These are phyloP conservation scores for Chloranthus sessilifolius DNA, from an alignment of 164 flowering plant species.

Conservation along the genomic window DNA sequence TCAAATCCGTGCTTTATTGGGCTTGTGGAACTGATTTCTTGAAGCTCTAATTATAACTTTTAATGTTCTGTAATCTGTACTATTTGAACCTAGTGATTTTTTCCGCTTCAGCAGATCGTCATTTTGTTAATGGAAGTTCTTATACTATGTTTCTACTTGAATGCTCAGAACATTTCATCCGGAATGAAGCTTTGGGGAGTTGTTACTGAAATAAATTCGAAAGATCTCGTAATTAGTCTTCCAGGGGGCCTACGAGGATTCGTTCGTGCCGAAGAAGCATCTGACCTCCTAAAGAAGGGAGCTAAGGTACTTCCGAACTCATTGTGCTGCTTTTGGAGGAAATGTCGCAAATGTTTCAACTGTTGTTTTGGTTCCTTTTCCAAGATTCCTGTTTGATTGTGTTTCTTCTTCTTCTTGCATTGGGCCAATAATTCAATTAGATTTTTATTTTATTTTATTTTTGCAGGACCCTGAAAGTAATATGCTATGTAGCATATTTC, in stretches of 20 bases:
- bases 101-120: too few species aligned
- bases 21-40: too few species aligned
- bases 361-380: too few species aligned
- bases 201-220: slow-evolving; percentile 75
- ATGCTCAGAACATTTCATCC: slow-evolving; percentile 60
- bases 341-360: too few species aligned
- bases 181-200: slow-evolving; percentile 99
- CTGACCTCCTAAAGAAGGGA: slow-evolving; percentile 46
- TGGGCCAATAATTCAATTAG: too few species aligned
- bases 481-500: slow-evolving; percentile 46
- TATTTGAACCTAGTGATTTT: too few species aligned
- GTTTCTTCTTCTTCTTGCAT: too few species aligned
- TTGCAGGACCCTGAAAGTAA: slow-evolving; percentile 40
- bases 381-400: too few species aligned
- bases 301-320: slow-evolving; percentile 28
- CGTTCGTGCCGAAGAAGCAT: slow-evolving; percentile 70
- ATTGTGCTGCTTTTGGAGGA: background rate
- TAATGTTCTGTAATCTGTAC: too few species aligned
- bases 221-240: slow-evolving; percentile 78
- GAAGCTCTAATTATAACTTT: too few species aligned
- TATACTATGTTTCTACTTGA: slow-evolving; percentile 1
- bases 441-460: background rate
- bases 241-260: slow-evolving; percentile 96
- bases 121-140: too few species aligned
- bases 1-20: too few species aligned